phyloP scores from a whole-genome alignment of 2,329 filamentous ascomycete genomes.

The Fusarium ramigenum region DNA sequence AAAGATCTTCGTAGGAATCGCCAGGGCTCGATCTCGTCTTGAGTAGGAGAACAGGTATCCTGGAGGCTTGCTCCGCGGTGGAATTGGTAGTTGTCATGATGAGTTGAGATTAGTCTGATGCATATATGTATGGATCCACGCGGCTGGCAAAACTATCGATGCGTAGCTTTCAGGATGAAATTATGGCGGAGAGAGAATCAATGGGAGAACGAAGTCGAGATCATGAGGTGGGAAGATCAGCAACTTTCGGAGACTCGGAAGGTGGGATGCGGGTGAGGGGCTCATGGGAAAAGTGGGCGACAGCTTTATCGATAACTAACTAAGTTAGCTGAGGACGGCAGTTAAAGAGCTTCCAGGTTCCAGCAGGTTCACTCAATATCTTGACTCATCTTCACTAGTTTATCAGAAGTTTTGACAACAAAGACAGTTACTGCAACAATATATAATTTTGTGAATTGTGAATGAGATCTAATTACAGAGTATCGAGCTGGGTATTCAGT shows the following conservation, averaged over 20 bases:
- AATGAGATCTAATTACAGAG: background rate
- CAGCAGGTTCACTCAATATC: background rate
- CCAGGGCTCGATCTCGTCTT: conserved; percentile 79
- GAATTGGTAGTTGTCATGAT: conserved; percentile 21
- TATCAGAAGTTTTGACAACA: background rate
- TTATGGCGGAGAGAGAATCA: background rate
- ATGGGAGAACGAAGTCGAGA: conserved; percentile 14
- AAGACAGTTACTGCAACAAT: background rate
- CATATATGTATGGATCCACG: background rate
- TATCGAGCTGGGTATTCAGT: background rate
- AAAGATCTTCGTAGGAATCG: conserved; percentile 78
- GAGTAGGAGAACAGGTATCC: conserved; percentile 70
- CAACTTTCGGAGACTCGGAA: conserved; percentile 29
- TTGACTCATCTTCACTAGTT: background rate
- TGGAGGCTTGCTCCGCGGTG: conserved; percentile 21
- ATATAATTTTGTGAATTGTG: background rate
- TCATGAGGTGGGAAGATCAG: conserved; percentile 31
- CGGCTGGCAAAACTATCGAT: background rate
- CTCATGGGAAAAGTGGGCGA: conserved; percentile 29
- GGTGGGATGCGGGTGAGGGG: conserved; percentile 21
- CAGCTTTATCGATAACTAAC: conserved; percentile 28
- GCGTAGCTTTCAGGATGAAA: background rate
- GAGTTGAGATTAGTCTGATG: background rate
- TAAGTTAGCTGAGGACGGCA: background rate
- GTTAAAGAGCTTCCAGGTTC: background rate